A percentile compares a stretch with the other conserved stretches of the same genome.
These are phyloP conservation scores for Scheffersomyces segobiensis DNA, from an alignment of 1,139 yeast species.

Conservation along the genomic window DNA sequence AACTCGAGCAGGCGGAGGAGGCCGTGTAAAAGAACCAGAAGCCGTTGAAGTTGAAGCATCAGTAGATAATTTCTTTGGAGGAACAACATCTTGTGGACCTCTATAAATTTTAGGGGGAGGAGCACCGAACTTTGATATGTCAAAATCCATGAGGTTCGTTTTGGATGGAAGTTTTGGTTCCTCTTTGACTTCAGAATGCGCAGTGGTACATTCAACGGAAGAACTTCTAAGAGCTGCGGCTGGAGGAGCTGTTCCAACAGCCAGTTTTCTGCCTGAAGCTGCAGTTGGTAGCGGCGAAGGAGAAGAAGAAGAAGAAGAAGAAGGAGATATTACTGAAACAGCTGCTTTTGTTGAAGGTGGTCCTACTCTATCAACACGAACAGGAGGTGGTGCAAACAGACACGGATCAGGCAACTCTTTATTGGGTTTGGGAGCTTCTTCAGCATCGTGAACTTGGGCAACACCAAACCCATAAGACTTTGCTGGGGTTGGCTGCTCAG, in stretches of 20 bases:
- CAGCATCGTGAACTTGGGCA: neutral
- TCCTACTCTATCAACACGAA: constrained; percentile 10
- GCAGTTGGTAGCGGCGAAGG: neutral
- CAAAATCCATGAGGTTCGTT: constrained; percentile 24
- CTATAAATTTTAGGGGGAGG: constrained; percentile 15
- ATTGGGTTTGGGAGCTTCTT: constrained; percentile 3
- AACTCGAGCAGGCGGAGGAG: neutral
- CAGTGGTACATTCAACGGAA: neutral
- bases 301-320: neutral
- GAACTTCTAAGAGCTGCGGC: neutral
- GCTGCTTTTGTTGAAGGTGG: constrained; percentile 2
- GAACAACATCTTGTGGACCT: constrained; percentile 2
- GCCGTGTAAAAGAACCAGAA: neutral
- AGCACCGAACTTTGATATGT: constrained; percentile 26
- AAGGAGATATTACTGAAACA: neutral
- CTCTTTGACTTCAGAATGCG: neutral
- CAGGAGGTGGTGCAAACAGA: constrained; percentile 14
- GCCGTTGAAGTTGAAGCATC: neutral
- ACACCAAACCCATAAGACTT: neutral
- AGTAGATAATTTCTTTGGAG: neutral
- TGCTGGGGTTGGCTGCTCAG: constrained; percentile 1
- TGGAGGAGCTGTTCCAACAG: constrained; percentile 3
- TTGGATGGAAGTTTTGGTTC: constrained; percentile 7
- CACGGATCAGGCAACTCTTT: constrained; percentile 11
- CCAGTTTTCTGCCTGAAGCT: neutral